phyloP scores from a whole-genome alignment of 1,139 yeast species.

The Meyerozyma sp. region DNA sequence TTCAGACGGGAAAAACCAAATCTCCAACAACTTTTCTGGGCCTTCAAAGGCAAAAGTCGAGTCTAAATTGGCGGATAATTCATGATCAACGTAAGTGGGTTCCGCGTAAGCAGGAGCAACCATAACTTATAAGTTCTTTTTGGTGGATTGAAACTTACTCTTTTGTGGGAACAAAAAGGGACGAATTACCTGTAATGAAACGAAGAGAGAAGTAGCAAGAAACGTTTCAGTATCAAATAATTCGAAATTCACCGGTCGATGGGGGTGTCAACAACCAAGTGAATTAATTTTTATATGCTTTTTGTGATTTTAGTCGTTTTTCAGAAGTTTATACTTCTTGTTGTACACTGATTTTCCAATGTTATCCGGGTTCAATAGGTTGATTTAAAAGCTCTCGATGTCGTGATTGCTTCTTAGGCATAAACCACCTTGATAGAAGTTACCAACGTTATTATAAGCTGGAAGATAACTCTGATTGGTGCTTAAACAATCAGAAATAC shows the following conservation, averaged over 20 bases:
- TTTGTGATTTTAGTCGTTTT: constrained; percentile 1
- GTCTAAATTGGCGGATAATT: constrained; percentile 72
- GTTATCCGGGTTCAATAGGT: constrained; percentile 43
- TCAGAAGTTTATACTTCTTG: constrained; percentile 10
- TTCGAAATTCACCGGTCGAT: constrained; percentile 25
- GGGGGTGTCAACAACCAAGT: constrained; percentile 34
- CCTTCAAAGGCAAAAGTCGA: constrained; percentile 94
- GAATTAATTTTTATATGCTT: constrained; percentile 8
- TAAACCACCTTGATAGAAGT: constrained; percentile 17
- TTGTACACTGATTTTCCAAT: constrained; percentile 8
- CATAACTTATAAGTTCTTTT: constrained; percentile 16
- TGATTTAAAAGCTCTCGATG: constrained; percentile 23
- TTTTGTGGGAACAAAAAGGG: constrained; percentile 12
- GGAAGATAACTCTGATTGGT: not conserved
- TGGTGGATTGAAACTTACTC: constrained; percentile 45
- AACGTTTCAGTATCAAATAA: constrained; percentile 34
- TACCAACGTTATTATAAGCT: not conserved
- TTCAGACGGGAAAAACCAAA: constrained; percentile 67
- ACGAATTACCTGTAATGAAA: constrained; percentile 22
- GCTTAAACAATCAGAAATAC: not conserved
- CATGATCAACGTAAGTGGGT: constrained; percentile 66
- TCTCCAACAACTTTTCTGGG: constrained; percentile 87
- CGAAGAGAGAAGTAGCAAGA: constrained; percentile 50
- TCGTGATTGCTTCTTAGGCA: constrained; percentile 47
- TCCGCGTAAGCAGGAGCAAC: constrained; percentile 41